These are phyloP conservation scores for Phyllosticta capitalensis DNA, from an alignment of 2,329 filamentous ascomycete species.

Conservation along the genomic window DNA sequence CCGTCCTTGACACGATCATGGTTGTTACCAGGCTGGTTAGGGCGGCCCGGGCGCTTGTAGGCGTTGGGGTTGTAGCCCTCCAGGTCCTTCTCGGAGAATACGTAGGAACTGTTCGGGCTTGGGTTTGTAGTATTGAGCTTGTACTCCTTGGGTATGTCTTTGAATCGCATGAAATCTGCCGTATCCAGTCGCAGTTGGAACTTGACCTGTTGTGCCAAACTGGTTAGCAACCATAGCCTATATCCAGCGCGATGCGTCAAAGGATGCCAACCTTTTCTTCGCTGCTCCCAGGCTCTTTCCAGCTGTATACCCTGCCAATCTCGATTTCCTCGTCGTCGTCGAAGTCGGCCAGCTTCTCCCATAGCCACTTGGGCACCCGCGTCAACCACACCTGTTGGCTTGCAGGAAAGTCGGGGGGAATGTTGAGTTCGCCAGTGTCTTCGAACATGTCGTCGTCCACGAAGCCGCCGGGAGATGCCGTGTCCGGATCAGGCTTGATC, in stretches of 20 bases:
- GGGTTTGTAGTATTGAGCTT: constrained; percentile 59
- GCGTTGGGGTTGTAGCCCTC: constrained; percentile 54
- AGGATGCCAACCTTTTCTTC: constrained; percentile 4
- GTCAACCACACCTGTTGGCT: constrained; percentile 27
- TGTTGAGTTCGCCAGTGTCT: constrained; percentile 33
- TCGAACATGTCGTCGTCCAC: constrained; percentile 35
- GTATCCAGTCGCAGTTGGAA: constrained; percentile 10
- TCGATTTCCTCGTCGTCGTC: constrained; percentile 30
- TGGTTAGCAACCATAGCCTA: background rate
- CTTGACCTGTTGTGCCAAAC: constrained; percentile 2
- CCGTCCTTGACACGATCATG: constrained; percentile 11
- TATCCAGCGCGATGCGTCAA: background rate
- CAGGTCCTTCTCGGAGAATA: constrained; percentile 90
- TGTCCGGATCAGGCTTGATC: constrained; percentile 26
- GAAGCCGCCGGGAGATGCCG: constrained; percentile 19
- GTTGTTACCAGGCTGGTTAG: constrained; percentile 17
- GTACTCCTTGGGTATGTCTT: constrained; percentile 75
- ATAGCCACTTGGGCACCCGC: constrained; percentile 31
- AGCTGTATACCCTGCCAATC: constrained; percentile 23
- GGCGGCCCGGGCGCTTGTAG: constrained; percentile 17
- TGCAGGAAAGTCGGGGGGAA: constrained; percentile 18
- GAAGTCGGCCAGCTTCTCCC: constrained; percentile 25
- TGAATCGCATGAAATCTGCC: background rate
- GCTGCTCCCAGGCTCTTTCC: constrained; percentile 2
- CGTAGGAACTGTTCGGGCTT: constrained; percentile 72